Base-by-base conservation (phyloP, 148 eudicot species). In the Cornus kousa region DNA sequence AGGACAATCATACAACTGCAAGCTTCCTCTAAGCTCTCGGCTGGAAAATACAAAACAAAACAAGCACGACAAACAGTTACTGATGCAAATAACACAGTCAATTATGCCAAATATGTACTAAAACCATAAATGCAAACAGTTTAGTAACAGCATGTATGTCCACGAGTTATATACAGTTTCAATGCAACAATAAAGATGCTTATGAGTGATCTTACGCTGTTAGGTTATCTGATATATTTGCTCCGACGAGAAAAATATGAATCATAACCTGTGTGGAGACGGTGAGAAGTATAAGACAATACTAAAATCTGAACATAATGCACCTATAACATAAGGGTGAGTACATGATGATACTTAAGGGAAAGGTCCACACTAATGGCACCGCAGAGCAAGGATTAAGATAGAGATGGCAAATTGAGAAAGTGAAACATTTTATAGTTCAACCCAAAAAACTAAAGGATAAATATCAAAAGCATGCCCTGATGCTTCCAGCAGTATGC, bases 1-100 rank as follows among this genome's bases (percentile, higher is more conserved):
- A 77, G 92, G 88, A 81, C 97, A 92, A 28, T 92, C 94, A 77
- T 48, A 87, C 66, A 86, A 67, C 71, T 81, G 84, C 53, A 80
- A 86, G 77, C 80, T 67, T 72, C 87, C 81, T 80, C 79, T 77
- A 68, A 68, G 82, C 74, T 87, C 83, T 79, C 86, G 82, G 69
- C 94, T 94, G 89, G 32, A 67, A 66, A 40, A 81, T 24, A 69
- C 39, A 28, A 55, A 76, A 66, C 50, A 32, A 59, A 5, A 78
- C 12, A 39, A 72, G 0, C 31, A 22, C 17, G 69, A 13, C 16
- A n/a, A 5, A 68, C 17, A 74, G 28, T 32, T 39, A 28, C 1
- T 67, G 53, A 75, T n/a, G 59, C 14, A 48, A 37, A 55, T 24
- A 16, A 53, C 8, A 43, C 62, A 59, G 48, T 4, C 46, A 57